Conservation (phyloP, 2,329 filamentous ascomycete genomes). For the Sporothrix brunneoviolacea region DNA sequence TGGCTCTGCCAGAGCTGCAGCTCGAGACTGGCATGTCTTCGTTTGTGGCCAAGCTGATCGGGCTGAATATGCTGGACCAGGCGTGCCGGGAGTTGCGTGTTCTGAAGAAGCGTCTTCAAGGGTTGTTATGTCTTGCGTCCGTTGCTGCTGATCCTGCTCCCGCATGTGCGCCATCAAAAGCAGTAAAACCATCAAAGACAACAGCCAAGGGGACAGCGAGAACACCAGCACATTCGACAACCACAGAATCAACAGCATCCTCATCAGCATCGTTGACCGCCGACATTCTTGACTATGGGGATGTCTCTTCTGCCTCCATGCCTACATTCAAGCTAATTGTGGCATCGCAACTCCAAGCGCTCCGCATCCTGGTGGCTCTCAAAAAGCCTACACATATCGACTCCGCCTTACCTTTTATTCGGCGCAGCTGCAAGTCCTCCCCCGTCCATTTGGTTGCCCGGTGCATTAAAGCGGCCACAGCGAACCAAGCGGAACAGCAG, state of each 20-base stretch:
- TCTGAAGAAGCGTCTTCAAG: conserved; percentile 57
- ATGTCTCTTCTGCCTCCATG: conserved; percentile 31
- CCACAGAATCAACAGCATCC: not conserved
- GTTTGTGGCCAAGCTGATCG: conserved; percentile 59
- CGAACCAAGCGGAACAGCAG: conserved; percentile 35
- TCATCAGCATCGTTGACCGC: conserved; percentile 23
- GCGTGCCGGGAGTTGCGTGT: conserved; percentile 62
- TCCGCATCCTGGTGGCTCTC: conserved; percentile 55
- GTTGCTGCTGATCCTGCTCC: not conserved
- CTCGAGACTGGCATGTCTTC: conserved; percentile 68
- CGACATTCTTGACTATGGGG: conserved; percentile 57
- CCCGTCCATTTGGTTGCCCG: conserved; percentile 50
- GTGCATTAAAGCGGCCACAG: conserved; percentile 32
- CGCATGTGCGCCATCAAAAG: conserved; percentile 13
- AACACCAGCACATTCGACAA: conserved; percentile 32
- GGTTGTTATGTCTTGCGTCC: conserved; percentile 14
- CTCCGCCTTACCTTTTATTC: conserved; percentile 48
- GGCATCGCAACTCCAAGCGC: conserved; percentile 56
- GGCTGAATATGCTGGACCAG: conserved; percentile 57
- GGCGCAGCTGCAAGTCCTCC: conserved; percentile 46
- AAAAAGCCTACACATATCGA: conserved; percentile 56
- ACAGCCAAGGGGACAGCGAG: conserved; percentile 20
- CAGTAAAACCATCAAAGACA: conserved; percentile 26
- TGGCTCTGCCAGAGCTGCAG: conserved; percentile 56
- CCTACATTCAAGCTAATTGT: conserved; percentile 50